Evolutionary conservation across 2,329 filamentous ascomycete genomes (phyloP).

Genomic region (Colletotrichum aenigma): DNA sequence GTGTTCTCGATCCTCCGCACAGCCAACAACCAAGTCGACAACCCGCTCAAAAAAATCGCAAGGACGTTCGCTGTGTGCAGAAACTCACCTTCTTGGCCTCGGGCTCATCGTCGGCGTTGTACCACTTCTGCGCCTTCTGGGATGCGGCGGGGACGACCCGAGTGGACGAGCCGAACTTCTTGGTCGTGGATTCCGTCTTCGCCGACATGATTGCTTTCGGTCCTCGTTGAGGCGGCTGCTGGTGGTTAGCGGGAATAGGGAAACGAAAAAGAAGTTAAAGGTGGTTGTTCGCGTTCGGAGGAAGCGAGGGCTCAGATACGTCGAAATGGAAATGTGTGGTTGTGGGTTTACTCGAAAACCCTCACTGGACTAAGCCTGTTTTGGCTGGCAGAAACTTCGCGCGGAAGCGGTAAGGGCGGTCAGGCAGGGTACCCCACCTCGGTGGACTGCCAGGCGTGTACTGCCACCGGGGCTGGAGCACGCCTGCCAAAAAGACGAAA

Average conservation of each 20-base stretch:
- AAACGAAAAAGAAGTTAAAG: slow-evolving; percentile 22
- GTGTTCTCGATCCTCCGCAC: not conserved
- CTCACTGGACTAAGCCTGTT: not conserved
- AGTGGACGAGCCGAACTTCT: slow-evolving; percentile 98
- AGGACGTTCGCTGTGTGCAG: slow-evolving; percentile 21
- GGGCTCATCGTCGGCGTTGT: slow-evolving; percentile 91
- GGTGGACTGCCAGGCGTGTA: not conserved
- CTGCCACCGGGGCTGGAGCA: not conserved
- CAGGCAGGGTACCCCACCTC: not conserved
- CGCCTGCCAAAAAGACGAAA: not conserved
- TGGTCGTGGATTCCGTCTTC: slow-evolving; percentile 74
- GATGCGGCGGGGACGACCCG: slow-evolving; percentile 84
- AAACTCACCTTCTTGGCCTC: slow-evolving; percentile 91
- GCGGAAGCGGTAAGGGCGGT: not conserved
- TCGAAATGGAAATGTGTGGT: not conserved
- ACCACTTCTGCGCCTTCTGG: slow-evolving; percentile 99
- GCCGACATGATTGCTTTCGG: slow-evolving; percentile 65
- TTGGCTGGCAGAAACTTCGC: not conserved
- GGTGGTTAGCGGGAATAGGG: slow-evolving; percentile 22
- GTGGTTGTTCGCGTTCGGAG: slow-evolving; percentile 15
- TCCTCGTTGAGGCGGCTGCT: slow-evolving; percentile 20
- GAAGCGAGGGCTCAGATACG: slow-evolving; percentile 3
- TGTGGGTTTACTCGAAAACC: not conserved
- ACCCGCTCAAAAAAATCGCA: not conserved
- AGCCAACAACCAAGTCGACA: not conserved